These are phyloP conservation scores for Apophysomyces sp. DNA, from an alignment of 371 early-diverging fungal genomes.

Conservation along the genomic window DNA sequence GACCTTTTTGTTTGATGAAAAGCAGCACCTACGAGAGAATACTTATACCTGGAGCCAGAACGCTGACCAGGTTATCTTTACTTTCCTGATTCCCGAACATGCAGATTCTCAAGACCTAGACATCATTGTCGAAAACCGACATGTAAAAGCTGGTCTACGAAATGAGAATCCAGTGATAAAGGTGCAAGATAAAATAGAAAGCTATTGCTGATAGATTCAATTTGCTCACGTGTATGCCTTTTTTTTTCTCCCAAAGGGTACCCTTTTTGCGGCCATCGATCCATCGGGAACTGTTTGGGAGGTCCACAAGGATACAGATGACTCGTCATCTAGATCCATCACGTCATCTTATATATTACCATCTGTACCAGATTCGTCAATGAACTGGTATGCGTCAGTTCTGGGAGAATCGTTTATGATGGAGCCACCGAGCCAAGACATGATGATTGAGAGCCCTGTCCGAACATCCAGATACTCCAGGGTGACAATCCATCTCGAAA, in stretches of 20 bases:
- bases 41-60: slow-evolving; percentile 50
- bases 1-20: not conserved
- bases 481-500: slow-evolving; percentile 49
- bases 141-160: slow-evolving; percentile 42
- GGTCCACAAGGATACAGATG: not conserved
- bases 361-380: not conserved
- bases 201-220: no score
- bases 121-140: slow-evolving; percentile 39
- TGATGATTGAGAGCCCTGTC: no score
- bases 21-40: slow-evolving; percentile 38
- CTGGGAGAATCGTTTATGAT: not conserved
- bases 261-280: slow-evolving; percentile 46
- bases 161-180: slow-evolving; percentile 46
- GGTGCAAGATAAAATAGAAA: slow-evolving; percentile 16
- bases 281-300: slow-evolving; percentile 50
- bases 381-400: not conserved
- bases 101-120: slow-evolving; percentile 40
- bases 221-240: not conserved
- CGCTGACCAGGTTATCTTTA: slow-evolving; percentile 46
- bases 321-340: no score
- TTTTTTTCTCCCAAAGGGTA: slow-evolving; percentile 28
- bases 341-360: no score
- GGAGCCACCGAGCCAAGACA: not conserved
- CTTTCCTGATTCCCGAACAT: slow-evolving; percentile 45
- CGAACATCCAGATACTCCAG: slow-evolving; percentile 24